Evolutionary conservation across 2,329 filamentous ascomycete genomes (phyloP), one percentile per base, ranked within the genome.

Genomic region (Ceratocystis huliohia): DNA sequence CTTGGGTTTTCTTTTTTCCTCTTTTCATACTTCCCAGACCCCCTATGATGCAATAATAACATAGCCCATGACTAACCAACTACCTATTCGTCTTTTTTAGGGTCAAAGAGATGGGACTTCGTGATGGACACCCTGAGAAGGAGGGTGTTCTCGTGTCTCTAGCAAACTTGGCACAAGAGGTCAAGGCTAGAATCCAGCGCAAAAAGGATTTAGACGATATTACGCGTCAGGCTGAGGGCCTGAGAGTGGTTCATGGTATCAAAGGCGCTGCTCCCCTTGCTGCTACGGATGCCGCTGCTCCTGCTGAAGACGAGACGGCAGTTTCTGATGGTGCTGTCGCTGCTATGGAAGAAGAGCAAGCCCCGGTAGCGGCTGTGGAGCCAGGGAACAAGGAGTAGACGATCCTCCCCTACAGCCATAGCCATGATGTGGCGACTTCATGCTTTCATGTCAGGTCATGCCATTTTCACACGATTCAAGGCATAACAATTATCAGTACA

Each of bases 81-180:
- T 33, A 59, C 17, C 13, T 59, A 8, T 59, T 37, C 17, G 13
- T 53, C 8, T 20, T 25, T 17, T 22, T 37, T 50, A 68, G 67
- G 77, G 82, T 96, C 74, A 97, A 97, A 84, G 85, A 79, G 82
- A 76, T 81, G 75, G 79, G 91, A 59, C 79, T 95, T 66, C 82
- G 83, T 2, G 87, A 94, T 50, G 90, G 86, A 30, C 89, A 96
- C 80, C 87, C 91, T 0, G 90, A 96, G 75, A 96, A 96, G 79
- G 89, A 96, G 68, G 93, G 92, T 63, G 82, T 92, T 53, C 77
- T 91, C 66, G 84, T 96, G 25, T 79, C 86, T 65, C 80, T 88
- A 69, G 76, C 76, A 41, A 79, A 85, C 66, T 76, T 92, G 72
- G 83, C 85, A 2, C 74, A 78, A 13, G 87, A 90, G 75, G 80